phyloP scores from a whole-genome alignment of 768 basidiomycete genomes.

The Xerocomellus dryophilus region DNA sequence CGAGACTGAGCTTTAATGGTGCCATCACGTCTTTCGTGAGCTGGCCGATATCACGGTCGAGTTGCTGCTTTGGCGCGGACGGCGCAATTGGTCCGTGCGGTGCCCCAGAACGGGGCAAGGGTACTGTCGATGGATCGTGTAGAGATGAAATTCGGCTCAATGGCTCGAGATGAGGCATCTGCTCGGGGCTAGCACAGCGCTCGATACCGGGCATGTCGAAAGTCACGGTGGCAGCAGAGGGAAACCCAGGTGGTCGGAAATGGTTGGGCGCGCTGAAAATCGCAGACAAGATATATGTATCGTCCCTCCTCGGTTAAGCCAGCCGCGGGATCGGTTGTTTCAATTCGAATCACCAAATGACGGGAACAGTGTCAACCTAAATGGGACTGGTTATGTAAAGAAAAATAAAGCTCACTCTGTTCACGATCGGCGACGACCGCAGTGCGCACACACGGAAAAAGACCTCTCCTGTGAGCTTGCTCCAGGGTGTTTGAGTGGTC shows the following conservation, averaged over 20 bases:
- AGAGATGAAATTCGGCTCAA: slow-evolving; percentile 14
- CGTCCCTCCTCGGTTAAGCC: slow-evolving; percentile 4
- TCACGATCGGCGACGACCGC: too few relatives aligned
- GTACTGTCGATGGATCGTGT: not conserved
- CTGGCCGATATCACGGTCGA: not conserved
- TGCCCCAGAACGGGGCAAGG: not conserved
- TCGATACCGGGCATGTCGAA: slow-evolving; percentile 13
- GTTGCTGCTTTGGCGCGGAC: not conserved
- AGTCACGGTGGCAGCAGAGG: not conserved
- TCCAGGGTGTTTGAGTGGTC: not conserved
- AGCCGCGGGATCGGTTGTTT: too few relatives aligned
- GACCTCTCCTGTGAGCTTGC: not conserved
- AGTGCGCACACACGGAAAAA: too few relatives aligned
- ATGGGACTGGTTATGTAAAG: too few relatives aligned
- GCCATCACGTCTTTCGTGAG: not conserved
- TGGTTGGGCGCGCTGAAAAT: too few relatives aligned
- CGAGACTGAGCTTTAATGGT: slow-evolving; percentile 27
- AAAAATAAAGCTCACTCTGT: too few relatives aligned
- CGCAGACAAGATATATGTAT: not conserved
- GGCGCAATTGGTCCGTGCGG: not conserved
- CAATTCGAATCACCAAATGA: too few relatives aligned
- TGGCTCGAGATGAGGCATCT: slow-evolving; percentile 24
- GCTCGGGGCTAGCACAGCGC: slow-evolving; percentile 5
- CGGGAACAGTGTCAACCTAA: too few relatives aligned
- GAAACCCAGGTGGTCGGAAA: not conserved